A percentile compares a stretch with the other conserved stretches of the same genome.
These are phyloP conservation scores for Ophiostoma novo-ulmi DNA, from an alignment of 2,329 filamentous ascomycete genomes.

Conservation along the genomic window DNA sequence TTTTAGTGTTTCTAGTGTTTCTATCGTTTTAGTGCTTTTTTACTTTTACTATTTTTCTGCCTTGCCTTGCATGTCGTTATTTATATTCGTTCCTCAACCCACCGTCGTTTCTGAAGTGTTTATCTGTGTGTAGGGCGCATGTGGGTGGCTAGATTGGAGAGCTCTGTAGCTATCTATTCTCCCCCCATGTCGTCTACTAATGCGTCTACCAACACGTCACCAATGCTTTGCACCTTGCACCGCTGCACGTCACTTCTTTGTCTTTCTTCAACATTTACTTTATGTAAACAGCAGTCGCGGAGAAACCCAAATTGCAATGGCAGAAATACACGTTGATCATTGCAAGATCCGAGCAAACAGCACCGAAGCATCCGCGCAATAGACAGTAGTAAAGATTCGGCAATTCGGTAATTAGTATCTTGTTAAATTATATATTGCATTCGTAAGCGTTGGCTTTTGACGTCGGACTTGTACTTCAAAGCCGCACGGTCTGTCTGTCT, in stretches of 20 bases:
- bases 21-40: constrained; percentile 4
- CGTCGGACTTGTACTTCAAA: background rate
- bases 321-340: background rate
- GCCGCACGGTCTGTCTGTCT: background rate
- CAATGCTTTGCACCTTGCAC: background rate
- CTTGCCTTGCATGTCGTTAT: constrained; percentile 8
- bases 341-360: background rate
- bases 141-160: background rate
- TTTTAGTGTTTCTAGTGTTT: background rate
- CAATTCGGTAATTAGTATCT: too few species aligned
- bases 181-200: too few species aligned
- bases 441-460: too few species aligned
- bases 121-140: constrained; percentile 16
- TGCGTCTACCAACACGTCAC: too few species aligned
- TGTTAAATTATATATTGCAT: too few species aligned
- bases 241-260: background rate
- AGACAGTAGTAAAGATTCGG: too few species aligned
- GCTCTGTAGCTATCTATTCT: too few species aligned
- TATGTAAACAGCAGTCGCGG: background rate
- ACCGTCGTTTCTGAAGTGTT: background rate
- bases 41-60: background rate
- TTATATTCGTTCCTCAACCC: constrained; percentile 10
- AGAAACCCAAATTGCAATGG: background rate
- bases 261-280: background rate
- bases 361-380: too few species aligned